Evolutionary conservation across 768 basidiomycete genomes (phyloP), one percentile per base, ranked within the genome.

Genomic region (Termitomyces heimii): DNA sequence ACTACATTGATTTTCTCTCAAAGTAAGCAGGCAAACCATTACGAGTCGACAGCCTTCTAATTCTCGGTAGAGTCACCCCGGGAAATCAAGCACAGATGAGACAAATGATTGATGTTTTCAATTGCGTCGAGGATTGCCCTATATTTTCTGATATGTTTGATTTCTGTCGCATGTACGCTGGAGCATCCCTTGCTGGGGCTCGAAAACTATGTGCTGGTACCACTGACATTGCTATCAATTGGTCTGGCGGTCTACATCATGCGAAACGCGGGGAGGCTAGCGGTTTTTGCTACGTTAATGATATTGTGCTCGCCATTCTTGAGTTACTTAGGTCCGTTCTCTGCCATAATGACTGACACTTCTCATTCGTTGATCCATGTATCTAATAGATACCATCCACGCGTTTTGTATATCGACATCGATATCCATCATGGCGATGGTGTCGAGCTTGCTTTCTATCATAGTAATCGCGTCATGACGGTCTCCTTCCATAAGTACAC

Each of bases 401-500:
- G 96, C 18, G 96, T 99, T 4, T 77, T 99, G 8, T 99, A 99
- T 69, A 94, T 99, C 64, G 96, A 99, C 74, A 99, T 99, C 62
- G 96, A 99, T 67, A 98, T 98, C 55, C 96, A 99, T 70, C 96
- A 99, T 64, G 96, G 96, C 8, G 96, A 99, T 66, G 96, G 96
- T 24, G 97, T 99, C 2, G 94, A 99, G 67, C 89, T 96, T 59
- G 97, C 96, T 0, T 98, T 99, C 71, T 99, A 96, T 72, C 89
- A 96, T 63, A 89, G 93, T 39, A 94, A 99, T 66, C 87, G 96
- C n/a, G 96, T 99, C 61, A 89, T 98, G 83, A 98, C 96, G 0
- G 92, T 98, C 14, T 98, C 96, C 0, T 99, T 99, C 73, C 96
- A 99, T 78, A 98, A 98, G 73, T 99, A 97, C 76, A 94, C 91